These are phyloP conservation scores for Meripilus lineatus DNA, from an alignment of 1,284 basidiomycete genomes.

Conservation along the genomic window DNA sequence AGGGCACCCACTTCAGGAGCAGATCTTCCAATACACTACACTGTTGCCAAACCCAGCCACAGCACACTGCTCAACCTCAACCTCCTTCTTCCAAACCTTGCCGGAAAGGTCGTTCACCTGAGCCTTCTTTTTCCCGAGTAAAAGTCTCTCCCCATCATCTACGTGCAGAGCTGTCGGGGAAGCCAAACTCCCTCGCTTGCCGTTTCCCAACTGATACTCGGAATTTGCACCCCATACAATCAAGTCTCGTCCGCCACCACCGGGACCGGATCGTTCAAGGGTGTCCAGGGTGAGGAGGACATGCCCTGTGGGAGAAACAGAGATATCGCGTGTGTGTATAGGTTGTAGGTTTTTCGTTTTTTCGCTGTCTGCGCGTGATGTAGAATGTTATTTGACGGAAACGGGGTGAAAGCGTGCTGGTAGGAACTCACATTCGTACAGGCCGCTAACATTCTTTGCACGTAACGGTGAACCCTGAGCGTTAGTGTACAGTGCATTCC, in stretches of 20 bases:
- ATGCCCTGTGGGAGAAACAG: conserved; percentile 76
- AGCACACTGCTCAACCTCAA: conserved; percentile 67
- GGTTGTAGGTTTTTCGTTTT: conserved; percentile 54
- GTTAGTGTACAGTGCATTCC: conserved; percentile 76
- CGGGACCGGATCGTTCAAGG: conserved; percentile 39
- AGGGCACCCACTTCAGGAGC: conserved; percentile 17
- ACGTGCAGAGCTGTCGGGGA: conserved; percentile 56
- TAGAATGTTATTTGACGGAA: conserved; percentile 1
- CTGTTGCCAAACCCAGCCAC: conserved; percentile 61
- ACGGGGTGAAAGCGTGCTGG: not conserved
- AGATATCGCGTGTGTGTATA: conserved; percentile 65
- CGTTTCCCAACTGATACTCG: conserved; percentile 82
- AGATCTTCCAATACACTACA: conserved; percentile 72
- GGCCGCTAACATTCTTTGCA: conserved; percentile 80
- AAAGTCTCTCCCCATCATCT: conserved; percentile 51
- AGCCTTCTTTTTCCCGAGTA: conserved; percentile 48
- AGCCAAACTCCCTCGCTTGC: conserved; percentile 71
- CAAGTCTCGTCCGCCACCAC: conserved; percentile 53
- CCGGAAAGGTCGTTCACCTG: conserved; percentile 65
- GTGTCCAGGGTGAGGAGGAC: conserved; percentile 76
- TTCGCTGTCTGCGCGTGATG: conserved; percentile 57
- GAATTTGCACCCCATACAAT: conserved; percentile 68
- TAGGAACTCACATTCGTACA: conserved; percentile 81
- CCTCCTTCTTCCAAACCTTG: conserved; percentile 58
- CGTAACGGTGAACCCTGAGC: conserved; percentile 69